Evolutionary conservation across 2,329 filamentous ascomycete species (phyloP).

Genomic region (Immersiporthe knoxdaviesiana): DNA sequence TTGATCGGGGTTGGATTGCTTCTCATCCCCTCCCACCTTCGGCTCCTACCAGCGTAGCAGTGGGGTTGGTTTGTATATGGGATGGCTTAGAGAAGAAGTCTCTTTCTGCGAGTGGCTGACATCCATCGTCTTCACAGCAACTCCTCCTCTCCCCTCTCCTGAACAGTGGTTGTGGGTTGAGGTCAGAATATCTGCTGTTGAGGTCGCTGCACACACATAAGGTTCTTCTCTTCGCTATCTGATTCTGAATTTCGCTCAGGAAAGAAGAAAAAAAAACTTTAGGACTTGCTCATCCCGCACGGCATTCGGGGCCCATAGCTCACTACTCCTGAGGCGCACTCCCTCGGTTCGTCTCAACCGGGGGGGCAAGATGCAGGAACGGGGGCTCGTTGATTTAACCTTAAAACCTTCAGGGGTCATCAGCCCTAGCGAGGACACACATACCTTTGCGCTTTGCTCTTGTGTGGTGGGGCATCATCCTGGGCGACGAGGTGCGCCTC

Average conservation of each 20-base stretch:
- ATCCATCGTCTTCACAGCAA: neutral
- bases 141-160: neutral
- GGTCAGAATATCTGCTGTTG: neutral
- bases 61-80: conserved; percentile 20
- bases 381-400: conserved; percentile 14
- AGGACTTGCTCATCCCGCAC: neutral
- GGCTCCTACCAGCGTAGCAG: neutral
- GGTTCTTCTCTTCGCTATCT: too few species aligned
- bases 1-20: conserved; percentile 23
- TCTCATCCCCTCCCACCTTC: conserved; percentile 4
- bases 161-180: neutral
- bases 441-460: conserved; percentile 19
- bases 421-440: neutral
- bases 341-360: conserved; percentile 6
- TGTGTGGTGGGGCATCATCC: conserved; percentile 18
- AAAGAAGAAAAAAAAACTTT: too few species aligned
- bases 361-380: neutral
- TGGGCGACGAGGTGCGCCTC: conserved; percentile 20
- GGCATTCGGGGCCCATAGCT: neutral
- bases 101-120: neutral
- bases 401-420: conserved; percentile 19
- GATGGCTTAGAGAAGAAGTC: conserved; percentile 12
- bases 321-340: neutral
- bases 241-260: too few species aligned
- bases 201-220: neutral